A percentile compares a stretch with the other conserved stretches of the same genome.
These are phyloP conservation scores for Tetrahymena borealis DNA, from an alignment of 73 alveolate species.

Conservation along the genomic window DNA sequence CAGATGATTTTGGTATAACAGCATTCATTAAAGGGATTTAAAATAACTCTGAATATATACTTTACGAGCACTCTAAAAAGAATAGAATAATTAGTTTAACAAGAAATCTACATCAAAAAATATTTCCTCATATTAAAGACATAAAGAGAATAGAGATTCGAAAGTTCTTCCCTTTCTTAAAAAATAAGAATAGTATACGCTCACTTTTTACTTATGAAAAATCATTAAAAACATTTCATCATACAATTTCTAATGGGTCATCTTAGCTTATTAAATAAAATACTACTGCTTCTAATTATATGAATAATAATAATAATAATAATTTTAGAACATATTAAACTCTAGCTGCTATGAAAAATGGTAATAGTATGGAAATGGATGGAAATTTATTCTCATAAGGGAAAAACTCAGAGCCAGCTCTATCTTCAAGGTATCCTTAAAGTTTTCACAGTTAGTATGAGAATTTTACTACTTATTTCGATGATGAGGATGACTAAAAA, in stretches of 20 bases:
- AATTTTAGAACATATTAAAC: no score
- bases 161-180: neutral
- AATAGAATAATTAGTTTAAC: neutral
- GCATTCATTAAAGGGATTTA: neutral
- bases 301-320: no score
- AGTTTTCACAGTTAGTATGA: neutral
- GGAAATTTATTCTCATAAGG: neutral
- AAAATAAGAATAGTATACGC: neutral
- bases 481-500: neutral
- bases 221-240: neutral
- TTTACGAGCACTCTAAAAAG: neutral
- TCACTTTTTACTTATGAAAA: neutral
- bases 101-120: neutral
- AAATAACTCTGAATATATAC: neutral
- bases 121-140: neutral
- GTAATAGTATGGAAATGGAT: neutral
- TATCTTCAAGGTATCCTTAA: neutral
- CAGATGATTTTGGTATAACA: neutral
- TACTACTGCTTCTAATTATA: no score
- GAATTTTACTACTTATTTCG: neutral
- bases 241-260: neutral
- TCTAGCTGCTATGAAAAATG: neutral
- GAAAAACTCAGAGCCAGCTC: neutral
- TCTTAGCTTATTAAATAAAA: neutral
- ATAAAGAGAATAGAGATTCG: neutral